Percentiles rank a stretch among this genome's conserved stretches.
These are phyloP conservation scores for Sungouiella blattae DNA, from an alignment of 805 yeast genomes.

Conservation along the genomic window DNA sequence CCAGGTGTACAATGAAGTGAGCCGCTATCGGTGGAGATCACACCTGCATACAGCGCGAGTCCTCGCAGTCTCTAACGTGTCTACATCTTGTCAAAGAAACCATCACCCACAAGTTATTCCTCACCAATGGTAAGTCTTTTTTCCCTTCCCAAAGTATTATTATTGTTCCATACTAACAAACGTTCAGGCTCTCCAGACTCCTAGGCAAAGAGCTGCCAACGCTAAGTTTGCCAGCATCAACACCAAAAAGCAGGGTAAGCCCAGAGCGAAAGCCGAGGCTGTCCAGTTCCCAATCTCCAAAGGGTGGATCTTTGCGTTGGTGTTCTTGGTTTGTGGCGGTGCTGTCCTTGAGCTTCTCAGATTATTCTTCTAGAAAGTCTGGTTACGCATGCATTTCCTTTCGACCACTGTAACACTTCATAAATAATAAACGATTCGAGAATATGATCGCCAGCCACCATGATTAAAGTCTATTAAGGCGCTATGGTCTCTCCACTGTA, in stretches of 20 bases:
- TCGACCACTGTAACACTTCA: too few relatives aligned
- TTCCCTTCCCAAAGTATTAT: too few relatives aligned
- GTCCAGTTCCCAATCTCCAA: slow-evolving; percentile 53
- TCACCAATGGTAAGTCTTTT: too few relatives aligned
- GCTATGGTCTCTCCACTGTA: not conserved
- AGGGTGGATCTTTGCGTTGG: slow-evolving; percentile 58
- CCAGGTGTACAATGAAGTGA: too few relatives aligned
- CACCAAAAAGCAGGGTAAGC: slow-evolving; percentile 73
- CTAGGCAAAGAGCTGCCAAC: slow-evolving; percentile 85
- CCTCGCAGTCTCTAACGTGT: slow-evolving; percentile 4
- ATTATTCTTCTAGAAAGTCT: slow-evolving; percentile 35
- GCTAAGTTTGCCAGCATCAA: slow-evolving; percentile 72
- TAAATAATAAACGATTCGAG: too few relatives aligned
- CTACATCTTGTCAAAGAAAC: slow-evolving; percentile 3
- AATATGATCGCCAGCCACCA: too few relatives aligned
- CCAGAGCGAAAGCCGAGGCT: slow-evolving; percentile 40
- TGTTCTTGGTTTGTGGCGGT: slow-evolving; percentile 77
- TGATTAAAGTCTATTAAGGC: too few relatives aligned
- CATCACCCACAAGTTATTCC: not conserved
- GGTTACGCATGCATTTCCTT: not conserved
- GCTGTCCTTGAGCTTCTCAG: slow-evolving; percentile 69
- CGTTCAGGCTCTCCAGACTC: slow-evolving; percentile 71
- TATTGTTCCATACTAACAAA: too few relatives aligned
- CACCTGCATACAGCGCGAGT: not conserved
- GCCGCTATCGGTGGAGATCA: too few relatives aligned